Base-by-base conservation (phyloP, 306 rosid species). In the Dryas alaskensis region DNA sequence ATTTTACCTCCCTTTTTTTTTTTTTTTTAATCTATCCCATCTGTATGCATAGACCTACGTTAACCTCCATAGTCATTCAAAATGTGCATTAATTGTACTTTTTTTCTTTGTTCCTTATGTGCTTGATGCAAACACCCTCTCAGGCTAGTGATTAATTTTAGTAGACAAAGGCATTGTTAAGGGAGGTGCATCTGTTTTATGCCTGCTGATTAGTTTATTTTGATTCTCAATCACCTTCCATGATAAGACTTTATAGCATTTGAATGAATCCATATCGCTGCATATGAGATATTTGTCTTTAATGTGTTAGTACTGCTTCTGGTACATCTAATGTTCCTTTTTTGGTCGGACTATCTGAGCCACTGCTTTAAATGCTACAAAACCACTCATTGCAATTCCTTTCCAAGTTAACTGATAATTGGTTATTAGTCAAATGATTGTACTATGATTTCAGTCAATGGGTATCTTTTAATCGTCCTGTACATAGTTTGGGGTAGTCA, bases 391-490 rank as follows among this genome's bases (percentile, higher is more conserved):
- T 60, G 42, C 17, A 4, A 6, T 27, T 31, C 66, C 17, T 61
- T 61, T 19, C 66, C 49, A 16, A 69, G 73, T 69, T 37, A 51
- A 50, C 65, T 10, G 22, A 57, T 72, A 12, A 3, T 13, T 43
- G 42, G 39, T 11, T 7, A 19, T 54, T 14, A n/a, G 14, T 37
- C 25, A 4, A 44, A 13, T 14, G 39, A 27, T 31, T 46, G 50
- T 71, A 47, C 16, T 61, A 45, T 31, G 19, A 31, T 60, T 60
- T 12, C 2, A 40, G 9, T 11, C 1, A 37, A 40, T 40, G 2
- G 19, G 67, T 10, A 8, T 14, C 76, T 45, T 12, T 45, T 0
- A 54, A 22, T 54, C 19, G 19, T 31, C 46, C 13, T 31, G 5
- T 46, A 5, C 16, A 10, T 5, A 9, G 16, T 16, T 3, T 50